Percentiles rank a stretch among this genome's conserved stretches.
phyloP scores from a whole-genome alignment of 805 yeast species.

The Suhomyces canberraensis region DNA sequence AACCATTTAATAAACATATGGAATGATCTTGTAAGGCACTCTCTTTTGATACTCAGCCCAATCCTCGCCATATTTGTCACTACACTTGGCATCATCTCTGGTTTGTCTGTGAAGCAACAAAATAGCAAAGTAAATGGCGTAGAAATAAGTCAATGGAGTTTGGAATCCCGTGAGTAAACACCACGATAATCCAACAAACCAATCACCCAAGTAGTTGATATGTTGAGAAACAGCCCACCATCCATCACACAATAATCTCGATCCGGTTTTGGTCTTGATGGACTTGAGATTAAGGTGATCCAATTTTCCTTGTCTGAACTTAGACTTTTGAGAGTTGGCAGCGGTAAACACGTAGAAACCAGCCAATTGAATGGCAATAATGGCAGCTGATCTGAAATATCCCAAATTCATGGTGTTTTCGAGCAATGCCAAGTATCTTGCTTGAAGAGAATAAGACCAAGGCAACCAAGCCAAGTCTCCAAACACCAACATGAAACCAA shows the following conservation, averaged over 20 bases:
- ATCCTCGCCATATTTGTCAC: conserved; percentile 75
- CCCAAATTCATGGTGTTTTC: conserved; percentile 57
- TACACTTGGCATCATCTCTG: conserved; percentile 90
- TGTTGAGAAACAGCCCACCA: conserved; percentile 97
- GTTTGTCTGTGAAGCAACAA: conserved; percentile 83
- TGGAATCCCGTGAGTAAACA: conserved; percentile 83
- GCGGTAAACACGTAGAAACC: conserved; percentile 85
- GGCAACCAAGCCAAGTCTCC: conserved; percentile 95
- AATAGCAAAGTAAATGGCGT: conserved; percentile 75
- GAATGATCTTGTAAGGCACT: conserved; percentile 90
- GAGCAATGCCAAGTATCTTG: conserved; percentile 68
- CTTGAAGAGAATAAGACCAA: conserved; percentile 82
- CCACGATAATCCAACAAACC: conserved; percentile 90
- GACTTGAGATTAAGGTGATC: conserved; percentile 54
- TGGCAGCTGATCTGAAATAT: conserved; percentile 27
- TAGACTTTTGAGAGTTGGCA: conserved; percentile 80
- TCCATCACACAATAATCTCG: conserved; percentile 79
- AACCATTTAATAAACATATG: conserved; percentile 85
- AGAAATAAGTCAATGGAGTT: conserved; percentile 84
- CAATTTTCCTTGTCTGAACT: conserved; percentile 76
- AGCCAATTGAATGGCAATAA: conserved; percentile 46
- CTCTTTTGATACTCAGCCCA: conserved; percentile 79
- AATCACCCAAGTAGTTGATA: conserved; percentile 93
- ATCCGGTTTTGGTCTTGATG: conserved; percentile 72
- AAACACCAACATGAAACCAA: conserved; percentile 93